phyloP scores from a whole-genome alignment of 345 rosid species.

The Eucalyptus pauciflora region DNA sequence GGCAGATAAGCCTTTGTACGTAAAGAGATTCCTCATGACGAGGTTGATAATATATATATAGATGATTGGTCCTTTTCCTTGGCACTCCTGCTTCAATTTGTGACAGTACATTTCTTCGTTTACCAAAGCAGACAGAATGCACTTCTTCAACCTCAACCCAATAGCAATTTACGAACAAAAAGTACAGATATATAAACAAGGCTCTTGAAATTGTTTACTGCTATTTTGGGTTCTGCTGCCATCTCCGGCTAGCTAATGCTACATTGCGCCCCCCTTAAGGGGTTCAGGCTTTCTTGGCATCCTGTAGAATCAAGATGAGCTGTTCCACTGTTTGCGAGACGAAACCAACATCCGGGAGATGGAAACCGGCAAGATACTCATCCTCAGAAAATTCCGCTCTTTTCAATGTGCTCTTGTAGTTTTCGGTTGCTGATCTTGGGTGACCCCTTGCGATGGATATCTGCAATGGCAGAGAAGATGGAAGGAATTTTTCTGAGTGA shows the following conservation, averaged over 20 bases:
- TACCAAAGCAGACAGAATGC: neutral
- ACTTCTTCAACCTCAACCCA: neutral
- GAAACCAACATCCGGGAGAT: constrained; percentile 23
- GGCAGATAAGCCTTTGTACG: neutral
- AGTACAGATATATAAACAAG: neutral
- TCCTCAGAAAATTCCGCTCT: constrained; percentile 15
- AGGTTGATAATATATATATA: neutral
- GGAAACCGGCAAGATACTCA: constrained; percentile 16
- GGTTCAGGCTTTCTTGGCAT: neutral
- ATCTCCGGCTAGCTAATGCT: neutral
- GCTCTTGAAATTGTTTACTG: neutral
- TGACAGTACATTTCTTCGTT: neutral
- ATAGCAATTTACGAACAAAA: neutral
- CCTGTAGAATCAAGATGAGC: constrained; percentile 5
- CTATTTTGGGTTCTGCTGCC: neutral
- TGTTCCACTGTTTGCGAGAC: constrained; percentile 7
- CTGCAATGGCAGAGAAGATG: constrained; percentile 14
- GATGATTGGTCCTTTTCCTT: neutral
- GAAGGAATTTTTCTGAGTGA: neutral
- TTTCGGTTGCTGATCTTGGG: constrained; percentile 35
- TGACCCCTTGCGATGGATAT: constrained; percentile 50
- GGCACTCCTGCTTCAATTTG: neutral
- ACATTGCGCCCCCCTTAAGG: neutral
- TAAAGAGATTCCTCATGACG: neutral
- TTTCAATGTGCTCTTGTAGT: constrained; percentile 28